phyloP scores from a whole-genome alignment of 148 eudicot species.

The Nepenthes mirabilis region DNA sequence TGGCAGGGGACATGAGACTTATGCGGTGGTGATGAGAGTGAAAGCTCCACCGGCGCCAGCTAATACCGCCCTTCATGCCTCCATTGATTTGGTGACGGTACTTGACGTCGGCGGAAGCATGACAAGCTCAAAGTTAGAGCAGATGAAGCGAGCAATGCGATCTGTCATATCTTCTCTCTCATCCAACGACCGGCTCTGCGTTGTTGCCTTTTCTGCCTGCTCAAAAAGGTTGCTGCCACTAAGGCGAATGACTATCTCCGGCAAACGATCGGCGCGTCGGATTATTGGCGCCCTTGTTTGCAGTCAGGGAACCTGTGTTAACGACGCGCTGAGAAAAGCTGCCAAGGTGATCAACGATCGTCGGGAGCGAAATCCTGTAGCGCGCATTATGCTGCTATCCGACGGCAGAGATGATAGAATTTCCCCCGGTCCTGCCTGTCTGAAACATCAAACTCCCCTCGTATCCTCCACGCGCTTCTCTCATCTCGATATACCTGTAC shows the following conservation, averaged over 20 bases:
- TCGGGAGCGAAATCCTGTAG: conserved; percentile 44
- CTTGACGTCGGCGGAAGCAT: conserved; percentile 43
- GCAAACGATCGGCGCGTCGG: conserved; percentile 53
- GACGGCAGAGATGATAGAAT: conserved; percentile 19
- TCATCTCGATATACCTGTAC: conserved; percentile 41
- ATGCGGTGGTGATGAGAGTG: conserved; percentile 43
- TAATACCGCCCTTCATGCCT: conserved; percentile 17
- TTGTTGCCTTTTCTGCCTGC: conserved; percentile 54
- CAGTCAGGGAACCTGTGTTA: conserved; percentile 26
- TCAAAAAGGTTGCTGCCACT: conserved; percentile 61
- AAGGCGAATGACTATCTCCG: conserved; percentile 56
- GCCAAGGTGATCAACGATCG: conserved; percentile 74
- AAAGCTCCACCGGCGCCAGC: conserved; percentile 41
- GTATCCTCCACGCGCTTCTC: conserved; percentile 39
- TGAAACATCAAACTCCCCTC: conserved; percentile 3
- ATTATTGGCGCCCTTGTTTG: conserved; percentile 43
- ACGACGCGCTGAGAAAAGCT: conserved; percentile 61
- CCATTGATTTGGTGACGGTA: conserved; percentile 69
- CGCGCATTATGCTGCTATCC: conserved; percentile 42
- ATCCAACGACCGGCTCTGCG: conserved; percentile 58
- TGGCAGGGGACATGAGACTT: conserved; percentile 50
- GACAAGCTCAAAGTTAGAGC: conserved; percentile 24
- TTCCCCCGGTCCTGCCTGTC: background rate
- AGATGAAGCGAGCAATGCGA: conserved; percentile 48
- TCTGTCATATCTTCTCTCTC: conserved; percentile 51